Base-by-base conservation (phyloP, 495 filamentous ascomycete genomes). In the Astrothelium macrocarpum region DNA sequence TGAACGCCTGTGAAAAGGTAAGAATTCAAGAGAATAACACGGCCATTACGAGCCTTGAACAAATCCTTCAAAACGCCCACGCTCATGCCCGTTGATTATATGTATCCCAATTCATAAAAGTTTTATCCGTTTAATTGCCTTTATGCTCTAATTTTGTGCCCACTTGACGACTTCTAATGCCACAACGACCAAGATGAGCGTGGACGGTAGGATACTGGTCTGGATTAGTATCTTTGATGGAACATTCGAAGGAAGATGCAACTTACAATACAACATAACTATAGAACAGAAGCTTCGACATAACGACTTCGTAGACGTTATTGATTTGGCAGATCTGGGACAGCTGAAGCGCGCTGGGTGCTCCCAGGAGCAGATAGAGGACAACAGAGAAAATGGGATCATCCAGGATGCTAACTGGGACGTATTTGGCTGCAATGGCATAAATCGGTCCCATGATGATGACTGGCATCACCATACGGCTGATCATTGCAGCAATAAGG, bases 251-350 rank as follows among this genome's bases (percentile, higher is more conserved):
- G 29, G 25, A 5, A 29, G 5, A 16, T 56, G 16, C 10, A 9
- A 64, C 36, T 80, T 81, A 91, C 89, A 90, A 96, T 65, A 95
- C 85, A 25, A 98, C 94, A 69, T 98, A 98, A 77, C 93, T 96
- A 80, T 96, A 92, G 81, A 97, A 95, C 23, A 97, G 76, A 53
- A 98, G 79, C 72, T 85, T 91, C 29, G 90, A 88, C 91, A 98
- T 97, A 36, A 91, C 89, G 29, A 85, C 83, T 76, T 97, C 90
- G 73, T 90, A 98, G 14, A 97, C 95, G 63, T 87, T 88, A 73
- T 98, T 98, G 75, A 97, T 90, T 79, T 97, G 95, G 77, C 94
- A 98, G 64, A 98, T 98, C 77, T 98, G 94, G 7, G 95, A 91
- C 68, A 98, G 78, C 73, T 98, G 94, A 67, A 98, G 80, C 32